These are phyloP conservation scores for Chiua sp. DNA, from an alignment of 1,284 basidiomycete genomes.

Conservation along the genomic window DNA sequence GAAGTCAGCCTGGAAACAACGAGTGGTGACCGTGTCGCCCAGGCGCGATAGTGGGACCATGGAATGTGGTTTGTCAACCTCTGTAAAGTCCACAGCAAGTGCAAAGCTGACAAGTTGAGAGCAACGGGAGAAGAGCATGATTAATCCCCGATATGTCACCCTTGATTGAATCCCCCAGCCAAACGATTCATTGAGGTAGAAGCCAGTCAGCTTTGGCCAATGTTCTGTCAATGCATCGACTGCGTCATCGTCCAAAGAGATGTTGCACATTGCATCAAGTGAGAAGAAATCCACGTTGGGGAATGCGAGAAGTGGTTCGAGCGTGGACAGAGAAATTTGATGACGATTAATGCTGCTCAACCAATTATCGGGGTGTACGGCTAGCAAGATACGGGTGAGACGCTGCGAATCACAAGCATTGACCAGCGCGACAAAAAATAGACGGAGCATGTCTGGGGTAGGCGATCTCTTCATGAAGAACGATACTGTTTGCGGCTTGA, in stretches of 20 bases:
- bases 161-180: constrained; percentile 22
- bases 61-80: constrained; percentile 11
- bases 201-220: constrained; percentile 20
- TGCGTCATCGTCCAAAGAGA: constrained; percentile 21
- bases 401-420: constrained; percentile 16
- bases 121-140: constrained; percentile 20
- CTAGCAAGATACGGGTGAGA: constrained; percentile 18
- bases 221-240: constrained; percentile 20
- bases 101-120: not conserved
- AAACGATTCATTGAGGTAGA: constrained; percentile 20
- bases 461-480: constrained; percentile 21
- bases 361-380: not conserved
- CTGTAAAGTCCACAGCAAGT: constrained; percentile 3
- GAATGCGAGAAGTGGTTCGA: constrained; percentile 9
- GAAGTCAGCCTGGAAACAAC: too few species aligned
- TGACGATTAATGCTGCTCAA: not conserved
- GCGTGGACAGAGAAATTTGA: constrained; percentile 17
- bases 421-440: constrained; percentile 28
- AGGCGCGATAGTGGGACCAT: not conserved
- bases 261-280: constrained; percentile 2
- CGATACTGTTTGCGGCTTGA: constrained; percentile 20
- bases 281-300: too few species aligned
- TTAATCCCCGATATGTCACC: constrained; percentile 26
- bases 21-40: too few species aligned
- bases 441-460: constrained; percentile 19